Evolutionary conservation across 352 stramenopile species (phyloP), one percentile per base, ranked within the genome.

Genomic region (Phytophthora europaea): DNA sequence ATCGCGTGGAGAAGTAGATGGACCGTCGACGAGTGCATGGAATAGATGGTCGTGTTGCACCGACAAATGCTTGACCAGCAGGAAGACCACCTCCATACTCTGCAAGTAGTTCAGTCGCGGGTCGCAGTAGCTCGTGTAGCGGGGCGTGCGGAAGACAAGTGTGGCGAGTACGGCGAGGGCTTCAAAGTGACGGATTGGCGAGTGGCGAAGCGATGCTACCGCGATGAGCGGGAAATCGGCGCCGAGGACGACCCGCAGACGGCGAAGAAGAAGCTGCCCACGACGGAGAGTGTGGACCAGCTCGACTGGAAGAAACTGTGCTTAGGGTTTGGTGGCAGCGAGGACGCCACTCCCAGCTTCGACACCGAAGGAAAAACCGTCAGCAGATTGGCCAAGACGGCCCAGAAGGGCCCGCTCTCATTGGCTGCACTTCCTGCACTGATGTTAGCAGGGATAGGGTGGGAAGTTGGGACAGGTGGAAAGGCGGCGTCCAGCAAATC

Each of bases 81-180:
- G 81, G 78, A 99, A 99, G 18, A 97, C 98, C 57, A 99, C 89
- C 76, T 99, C 97, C 86, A 99, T 94, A 52, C 96, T 97, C 87
- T 99, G 98, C 66, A 91, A 97, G 78, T 98, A 98, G 84, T 99
- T 99, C 54, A 99, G 87, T 54, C 98, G 92, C 52, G 98, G 98
- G 89, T 99, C 98, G 74, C 98, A 99, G 76, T 94, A 96, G 62
- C 97, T 99, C 66, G 97, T 94, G 92, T 99, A 99, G 64, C 95
- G 90, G 67, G 94, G 81, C 20, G 82, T n/a, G 36, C 13, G 1
- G 36, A 43, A 6, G 36, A 43, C 36, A 43, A 43, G 36, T 43
- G 36, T 6, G 36, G 36, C 8, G 36, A 43, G 36, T 43, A 4
- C 6, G 36, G 36, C 3, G 36, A 43, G 6, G 36, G 36, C 8